These are phyloP conservation scores for Nakazawaea pomicola DNA, from an alignment of 805 yeast genomes.

Conservation along the genomic window DNA sequence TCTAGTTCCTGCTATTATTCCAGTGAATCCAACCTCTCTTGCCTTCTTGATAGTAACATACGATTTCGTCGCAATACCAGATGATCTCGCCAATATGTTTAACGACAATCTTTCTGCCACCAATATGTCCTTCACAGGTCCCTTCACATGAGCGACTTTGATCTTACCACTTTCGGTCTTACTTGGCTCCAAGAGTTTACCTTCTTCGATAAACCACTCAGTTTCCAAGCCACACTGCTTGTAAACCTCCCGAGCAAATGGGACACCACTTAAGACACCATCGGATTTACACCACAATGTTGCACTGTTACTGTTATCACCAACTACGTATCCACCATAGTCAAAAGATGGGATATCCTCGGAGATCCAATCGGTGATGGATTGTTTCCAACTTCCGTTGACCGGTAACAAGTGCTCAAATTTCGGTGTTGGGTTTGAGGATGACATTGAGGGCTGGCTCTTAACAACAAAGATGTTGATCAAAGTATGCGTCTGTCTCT, in stretches of 20 bases:
- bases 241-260: slow-evolving; percentile 84
- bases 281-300: slow-evolving; percentile 74
- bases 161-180: slow-evolving; percentile 45
- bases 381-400: slow-evolving; percentile 77
- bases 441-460: slow-evolving; percentile 9
- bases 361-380: slow-evolving; percentile 66
- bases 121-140: slow-evolving; percentile 74
- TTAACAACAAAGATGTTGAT: no score
- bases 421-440: slow-evolving; percentile 27
- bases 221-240: slow-evolving; percentile 66
- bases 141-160: slow-evolving; percentile 71
- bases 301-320: slow-evolving; percentile 64
- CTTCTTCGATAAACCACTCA: slow-evolving; percentile 75
- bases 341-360: slow-evolving; percentile 95
- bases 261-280: slow-evolving; percentile 81
- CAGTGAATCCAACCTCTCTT: slow-evolving; percentile 61
- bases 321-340: slow-evolving; percentile 95
- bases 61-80: slow-evolving; percentile 85
- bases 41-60: slow-evolving; percentile 55
- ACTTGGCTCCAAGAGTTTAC: slow-evolving; percentile 46
- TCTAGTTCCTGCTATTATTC: slow-evolving; percentile 91
- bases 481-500: no score
- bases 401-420: slow-evolving; percentile 60
- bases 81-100: slow-evolving; percentile 73
- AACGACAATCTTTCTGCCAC: slow-evolving; percentile 84